Evolutionary conservation across 352 stramenopile species (phyloP).

Genomic region (Phytopythium sindhum): DNA sequence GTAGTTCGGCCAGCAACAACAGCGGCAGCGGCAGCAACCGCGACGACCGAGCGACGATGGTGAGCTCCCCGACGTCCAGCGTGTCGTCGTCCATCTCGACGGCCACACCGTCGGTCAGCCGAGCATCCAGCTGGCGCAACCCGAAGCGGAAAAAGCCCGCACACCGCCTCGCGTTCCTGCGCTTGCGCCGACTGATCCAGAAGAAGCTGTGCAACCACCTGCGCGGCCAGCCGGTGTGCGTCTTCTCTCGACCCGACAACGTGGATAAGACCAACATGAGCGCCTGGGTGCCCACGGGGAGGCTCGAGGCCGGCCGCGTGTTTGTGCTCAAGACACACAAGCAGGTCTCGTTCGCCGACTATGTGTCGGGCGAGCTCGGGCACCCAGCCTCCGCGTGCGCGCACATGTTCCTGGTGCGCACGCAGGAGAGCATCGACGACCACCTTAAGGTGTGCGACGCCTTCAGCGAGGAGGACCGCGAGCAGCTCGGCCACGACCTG

Average conservation of each 20-base stretch:
- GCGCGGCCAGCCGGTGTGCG: slow-evolving; percentile 59
- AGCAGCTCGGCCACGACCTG: slow-evolving; percentile 29
- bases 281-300: slow-evolving; percentile 42
- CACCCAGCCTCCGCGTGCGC: slow-evolving; percentile 51
- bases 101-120: neutral
- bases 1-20: slow-evolving; percentile 5
- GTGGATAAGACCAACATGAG: slow-evolving; percentile 2
- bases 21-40: neutral
- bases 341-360: slow-evolving; percentile 58
- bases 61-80: slow-evolving; percentile 7
- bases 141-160: slow-evolving; percentile 26
- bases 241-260: slow-evolving; percentile 22
- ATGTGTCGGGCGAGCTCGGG: slow-evolving; percentile 40
- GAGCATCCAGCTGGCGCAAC: slow-evolving; percentile 3
- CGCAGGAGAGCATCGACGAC: slow-evolving; percentile 62
- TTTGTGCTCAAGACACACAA: slow-evolving; percentile 45
- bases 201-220: slow-evolving; percentile 62
- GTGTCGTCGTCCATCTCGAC: neutral
- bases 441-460: slow-evolving; percentile 67
- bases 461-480: slow-evolving; percentile 56
- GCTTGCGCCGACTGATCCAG: slow-evolving; percentile 65
- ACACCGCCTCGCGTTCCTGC: slow-evolving; percentile 38
- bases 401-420: slow-evolving; percentile 63
- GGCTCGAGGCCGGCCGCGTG: slow-evolving; percentile 58
- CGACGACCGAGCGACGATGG: neutral